Base-by-base conservation (phyloP, 2,329 filamentous ascomycete genomes). In the Hypocreales sp. region DNA sequence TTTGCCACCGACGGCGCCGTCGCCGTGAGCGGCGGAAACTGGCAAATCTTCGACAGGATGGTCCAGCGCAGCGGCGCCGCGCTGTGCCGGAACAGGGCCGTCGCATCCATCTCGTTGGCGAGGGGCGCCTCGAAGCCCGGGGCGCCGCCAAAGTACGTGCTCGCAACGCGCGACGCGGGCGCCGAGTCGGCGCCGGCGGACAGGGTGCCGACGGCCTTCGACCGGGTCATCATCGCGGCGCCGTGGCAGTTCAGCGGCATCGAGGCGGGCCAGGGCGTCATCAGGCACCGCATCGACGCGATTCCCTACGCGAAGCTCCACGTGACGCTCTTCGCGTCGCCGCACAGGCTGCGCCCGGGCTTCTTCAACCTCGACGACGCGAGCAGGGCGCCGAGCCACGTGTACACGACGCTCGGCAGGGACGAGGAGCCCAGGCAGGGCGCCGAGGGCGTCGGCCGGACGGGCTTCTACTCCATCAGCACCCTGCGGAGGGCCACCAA, bases 21-120 rank as follows among this genome's bases (percentile, higher is more conserved):
- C 47, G 62, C 78, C 12, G 67, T 95, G 1, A 53, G 68, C 10
- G 84, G 84, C 6, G 90, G 90, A 2, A 98, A 95, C 50, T 95
- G 86, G 84, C 74, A 72, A 41, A 93, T 98, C 29, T 98, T 98
- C 45, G 66, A 76, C n/a, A 57, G 64, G 24, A 92, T 94, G 79
- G 57, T 87, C 2, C 60, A 67, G 20, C 55, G 60, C 1, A 77
- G 81, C 2, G 55, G 63, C 4, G 73, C 79, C 0, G 51, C 58
- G 0, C 37, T 86, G 5, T 55, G 59, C 21, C 57, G 80, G 15
- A 79, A 86, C 40, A 79, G 77, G 0, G 61, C 68, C 0, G 77
- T 94, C 1, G 60, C 62, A 0, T 58, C 57, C 4, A 69, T 92
- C 26, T 47, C 54, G 2, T 59, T 67, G 28, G 51, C 58, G 12